Evolutionary conservation across 2,329 filamentous ascomycete species (phyloP).

Genomic region (Hypomyces perniciosus): DNA sequence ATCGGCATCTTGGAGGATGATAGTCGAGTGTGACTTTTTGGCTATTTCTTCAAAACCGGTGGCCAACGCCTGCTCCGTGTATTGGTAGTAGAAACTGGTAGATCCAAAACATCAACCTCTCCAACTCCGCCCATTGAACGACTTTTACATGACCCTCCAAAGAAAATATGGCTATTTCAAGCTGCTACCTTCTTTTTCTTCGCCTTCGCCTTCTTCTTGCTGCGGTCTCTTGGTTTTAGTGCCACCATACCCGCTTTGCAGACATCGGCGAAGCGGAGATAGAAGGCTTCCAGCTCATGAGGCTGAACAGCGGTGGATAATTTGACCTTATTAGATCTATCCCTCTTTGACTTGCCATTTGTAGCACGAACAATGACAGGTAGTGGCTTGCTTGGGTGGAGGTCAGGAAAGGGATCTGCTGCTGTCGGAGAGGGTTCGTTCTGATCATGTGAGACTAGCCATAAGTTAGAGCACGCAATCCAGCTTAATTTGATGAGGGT

Average conservation of each 20-base stretch:
- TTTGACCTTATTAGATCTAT: constrained; percentile 58
- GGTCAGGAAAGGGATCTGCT: constrained; percentile 53
- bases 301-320: constrained; percentile 77
- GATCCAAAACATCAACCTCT: background rate
- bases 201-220: constrained; percentile 75
- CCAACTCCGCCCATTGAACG: too few relatives aligned
- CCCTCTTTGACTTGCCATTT: constrained; percentile 64
- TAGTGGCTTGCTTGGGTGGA: constrained; percentile 51
- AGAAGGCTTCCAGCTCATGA: constrained; percentile 73
- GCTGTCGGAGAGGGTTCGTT: constrained; percentile 37
- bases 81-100: too few relatives aligned
- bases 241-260: constrained; percentile 85
- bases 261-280: constrained; percentile 76
- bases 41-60: too few relatives aligned
- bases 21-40: too few relatives aligned
- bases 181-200: constrained; percentile 57
- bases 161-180: background rate
- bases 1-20: too few relatives aligned
- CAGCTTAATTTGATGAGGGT: constrained; percentile 3
- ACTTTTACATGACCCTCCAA: background rate
- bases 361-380: constrained; percentile 78
- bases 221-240: constrained; percentile 89
- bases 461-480: background rate
- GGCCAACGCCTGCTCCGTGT: too few relatives aligned
- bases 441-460: constrained; percentile 38